Evolutionary conservation across 2,329 filamentous ascomycete species (phyloP).

Genomic region (Fusarium tjaetaba): DNA sequence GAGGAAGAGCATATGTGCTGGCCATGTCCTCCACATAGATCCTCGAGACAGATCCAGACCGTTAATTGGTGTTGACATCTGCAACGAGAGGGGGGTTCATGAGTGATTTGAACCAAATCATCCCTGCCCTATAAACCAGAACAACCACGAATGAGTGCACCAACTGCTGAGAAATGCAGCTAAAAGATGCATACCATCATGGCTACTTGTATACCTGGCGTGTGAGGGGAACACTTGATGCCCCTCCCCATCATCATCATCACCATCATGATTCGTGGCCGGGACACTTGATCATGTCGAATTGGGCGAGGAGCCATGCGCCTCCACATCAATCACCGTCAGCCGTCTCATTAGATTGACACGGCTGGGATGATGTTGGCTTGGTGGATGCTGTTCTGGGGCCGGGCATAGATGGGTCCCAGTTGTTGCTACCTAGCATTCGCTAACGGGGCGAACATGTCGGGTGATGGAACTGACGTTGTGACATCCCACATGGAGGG

Average conservation of each 20-base stretch:
- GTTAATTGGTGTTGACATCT: constrained; percentile 3
- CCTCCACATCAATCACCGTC: constrained; percentile 23
- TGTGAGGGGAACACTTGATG: constrained; percentile 5
- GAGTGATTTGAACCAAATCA: constrained; percentile 3
- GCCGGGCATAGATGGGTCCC: constrained; percentile 28
- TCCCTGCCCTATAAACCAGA: constrained; percentile 13
- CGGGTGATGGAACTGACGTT: constrained; percentile 33
- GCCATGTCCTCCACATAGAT: constrained; percentile 20
- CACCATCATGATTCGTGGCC: constrained; percentile 18
- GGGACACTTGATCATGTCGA: constrained; percentile 5
- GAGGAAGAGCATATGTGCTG: constrained; percentile 5
- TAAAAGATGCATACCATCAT: constrained; percentile 39
- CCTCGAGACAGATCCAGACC: neutral
- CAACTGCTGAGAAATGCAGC: constrained; percentile 30
- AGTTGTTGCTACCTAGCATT: constrained; percentile 22
- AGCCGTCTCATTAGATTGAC: constrained; percentile 7
- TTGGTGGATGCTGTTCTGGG: constrained; percentile 29
- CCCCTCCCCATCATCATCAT: constrained; percentile 12
- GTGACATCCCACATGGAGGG: constrained; percentile 30
- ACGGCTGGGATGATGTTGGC: constrained; percentile 15
- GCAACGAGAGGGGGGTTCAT: neutral
- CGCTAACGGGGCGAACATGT: constrained; percentile 35
- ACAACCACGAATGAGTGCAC: constrained; percentile 2
- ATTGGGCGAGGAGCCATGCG: constrained; percentile 15
- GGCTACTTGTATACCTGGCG: constrained; percentile 9